phyloP scores from a whole-genome alignment of 2,329 filamentous ascomycete species.

The Fusarium sp. region DNA sequence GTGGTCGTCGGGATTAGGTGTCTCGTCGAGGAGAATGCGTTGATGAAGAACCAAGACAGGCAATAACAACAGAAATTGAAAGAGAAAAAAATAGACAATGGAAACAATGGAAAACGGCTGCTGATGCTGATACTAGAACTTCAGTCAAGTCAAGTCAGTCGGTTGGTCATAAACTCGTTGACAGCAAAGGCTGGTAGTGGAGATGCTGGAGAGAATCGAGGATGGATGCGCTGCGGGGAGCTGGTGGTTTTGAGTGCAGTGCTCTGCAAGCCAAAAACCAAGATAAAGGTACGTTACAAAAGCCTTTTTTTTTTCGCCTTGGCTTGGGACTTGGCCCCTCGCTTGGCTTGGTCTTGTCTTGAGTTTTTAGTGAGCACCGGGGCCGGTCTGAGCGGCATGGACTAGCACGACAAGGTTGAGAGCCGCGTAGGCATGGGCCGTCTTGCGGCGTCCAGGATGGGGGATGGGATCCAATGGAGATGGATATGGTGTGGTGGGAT shows the following conservation, averaged over 20 bases:
- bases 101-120: constrained; percentile 27
- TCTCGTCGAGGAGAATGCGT: constrained; percentile 10
- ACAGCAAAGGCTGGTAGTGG: constrained; percentile 40
- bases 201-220: constrained; percentile 32
- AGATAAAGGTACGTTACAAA: constrained; percentile 28
- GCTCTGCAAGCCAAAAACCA: constrained; percentile 19
- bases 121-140: constrained; percentile 35
- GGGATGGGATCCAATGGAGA: background rate
- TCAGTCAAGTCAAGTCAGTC: constrained; percentile 25
- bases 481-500: background rate
- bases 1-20: constrained; percentile 26
- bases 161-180: constrained; percentile 37
- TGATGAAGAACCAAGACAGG: constrained; percentile 4
- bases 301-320: constrained; percentile 12
- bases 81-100: constrained; percentile 11
- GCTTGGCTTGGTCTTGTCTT: constrained; percentile 23
- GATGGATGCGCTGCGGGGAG: constrained; percentile 38
- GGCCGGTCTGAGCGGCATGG: constrained; percentile 44
- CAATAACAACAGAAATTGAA: constrained; percentile 7
- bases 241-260: constrained; percentile 41
- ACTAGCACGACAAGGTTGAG: constrained; percentile 44
- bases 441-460: constrained; percentile 33
- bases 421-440: constrained; percentile 45
- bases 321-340: background rate
- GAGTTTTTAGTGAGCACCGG: constrained; percentile 26